Evolutionary conservation across 1,284 basidiomycete species (phyloP), one percentile per base, ranked within the genome.

Genomic region (Tranzscheliella williamsii): DNA sequence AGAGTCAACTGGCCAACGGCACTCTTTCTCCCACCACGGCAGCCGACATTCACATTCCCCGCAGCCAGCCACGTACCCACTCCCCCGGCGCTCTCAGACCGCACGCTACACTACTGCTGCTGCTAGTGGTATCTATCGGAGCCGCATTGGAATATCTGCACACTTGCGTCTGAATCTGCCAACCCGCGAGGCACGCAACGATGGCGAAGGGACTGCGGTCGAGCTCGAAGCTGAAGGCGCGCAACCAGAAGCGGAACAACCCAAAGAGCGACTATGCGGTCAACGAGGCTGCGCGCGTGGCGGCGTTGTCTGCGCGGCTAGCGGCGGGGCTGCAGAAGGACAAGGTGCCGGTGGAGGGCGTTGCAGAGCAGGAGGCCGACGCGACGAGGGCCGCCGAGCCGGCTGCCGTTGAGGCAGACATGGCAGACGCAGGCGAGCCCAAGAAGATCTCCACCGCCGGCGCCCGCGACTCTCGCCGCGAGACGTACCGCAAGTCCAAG

Each of bases 141-240:
- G n/a, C n/a, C n/a, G n/a, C n/a, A n/a, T n/a, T n/a, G n/a, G n/a
- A n/a, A n/a, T n/a, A n/a, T n/a, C n/a, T n/a, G n/a, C n/a, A n/a
- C n/a, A n/a, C n/a, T n/a, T n/a, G n/a, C n/a, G n/a, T n/a, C n/a
- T n/a, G n/a, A n/a, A n/a, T n/a, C n/a, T n/a, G n/a, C n/a, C n/a
- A n/a, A n/a, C n/a, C n/a, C n/a, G n/a, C n/a, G n/a, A n/a, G n/a
- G n/a, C n/a, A 29, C 27, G 11, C 9, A 9, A 75, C 66, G 32
- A 94, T 96, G 93, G 92, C 90, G 49, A 97, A 96, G 82, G 92
- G 90, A 32, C 84, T 88, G 41, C 85, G 92, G 74, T 90, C 90
- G 16, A 94, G 92, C 81, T 83, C 85, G 57, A 95, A 95, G 80
- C 87, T 91, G 42, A 82, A 85, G 24, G 89, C 86, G 75, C 85